Conservation (phyloP, 2,329 filamentous ascomycete genomes). For the Arthrobotrys megalospora region DNA sequence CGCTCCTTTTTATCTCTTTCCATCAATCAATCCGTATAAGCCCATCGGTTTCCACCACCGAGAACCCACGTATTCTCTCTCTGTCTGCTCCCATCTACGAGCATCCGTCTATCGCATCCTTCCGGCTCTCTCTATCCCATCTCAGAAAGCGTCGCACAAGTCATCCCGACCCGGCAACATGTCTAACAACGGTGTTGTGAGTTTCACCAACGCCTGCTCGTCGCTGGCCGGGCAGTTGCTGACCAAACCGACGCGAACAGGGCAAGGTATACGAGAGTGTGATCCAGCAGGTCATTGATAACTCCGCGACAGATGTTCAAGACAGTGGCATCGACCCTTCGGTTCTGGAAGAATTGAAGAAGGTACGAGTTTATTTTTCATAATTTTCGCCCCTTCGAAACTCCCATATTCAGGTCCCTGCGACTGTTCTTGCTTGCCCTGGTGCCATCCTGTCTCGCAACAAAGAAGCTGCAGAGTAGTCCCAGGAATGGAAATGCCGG, state of each 20-base stretch:
- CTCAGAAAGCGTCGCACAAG: conserved; percentile 22
- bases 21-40: not conserved
- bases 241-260: conserved; percentile 65
- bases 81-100: not conserved
- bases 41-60: conserved; percentile 8
- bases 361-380: conserved; percentile 75
- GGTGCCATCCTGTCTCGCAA: not conserved
- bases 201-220: conserved; percentile 19
- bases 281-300: conserved; percentile 88
- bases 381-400: not conserved
- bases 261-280: conserved; percentile 85
- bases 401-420: not conserved
- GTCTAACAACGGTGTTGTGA: conserved; percentile 50
- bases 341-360: conserved; percentile 87
- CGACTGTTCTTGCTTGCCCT: not conserved
- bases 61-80: not conserved
- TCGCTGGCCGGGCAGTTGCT: conserved; percentile 3
- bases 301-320: conserved; percentile 94
- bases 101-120: not conserved
- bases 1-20: conserved; percentile 2
- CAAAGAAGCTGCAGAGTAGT: not conserved
- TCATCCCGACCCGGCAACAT: conserved; percentile 13
- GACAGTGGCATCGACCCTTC: conserved; percentile 92
- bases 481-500: not conserved
- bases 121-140: not conserved